These are phyloP conservation scores for Neofusicoccum umdonicola DNA, from an alignment of 2,329 filamentous ascomycete species.

Conservation along the genomic window DNA sequence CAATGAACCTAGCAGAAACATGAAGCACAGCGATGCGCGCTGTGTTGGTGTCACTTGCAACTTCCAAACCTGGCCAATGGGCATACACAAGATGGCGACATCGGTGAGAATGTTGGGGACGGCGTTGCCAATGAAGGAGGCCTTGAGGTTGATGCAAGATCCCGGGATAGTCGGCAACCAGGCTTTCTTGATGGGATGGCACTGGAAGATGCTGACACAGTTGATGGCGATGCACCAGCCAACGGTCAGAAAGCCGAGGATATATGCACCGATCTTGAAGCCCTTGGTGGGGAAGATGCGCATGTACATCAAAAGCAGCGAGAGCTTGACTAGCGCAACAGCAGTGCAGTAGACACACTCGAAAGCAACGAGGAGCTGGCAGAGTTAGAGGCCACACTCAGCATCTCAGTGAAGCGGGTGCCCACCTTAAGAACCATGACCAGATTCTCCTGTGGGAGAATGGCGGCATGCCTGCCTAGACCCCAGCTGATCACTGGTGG, in stretches of 20 bases:
- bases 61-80: conserved; percentile 48
- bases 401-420: not conserved
- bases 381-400: not conserved
- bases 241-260: conserved; percentile 45
- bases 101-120: conserved; percentile 50
- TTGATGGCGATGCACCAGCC: conserved; percentile 50
- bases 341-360: conserved; percentile 51
- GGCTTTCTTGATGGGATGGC: conserved; percentile 49
- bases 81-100: conserved; percentile 46
- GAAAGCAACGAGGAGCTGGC: conserved; percentile 46
- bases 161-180: conserved; percentile 49
- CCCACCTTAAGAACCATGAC: conserved; percentile 15
- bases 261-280: conserved; percentile 44
- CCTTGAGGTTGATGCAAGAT: conserved; percentile 50
- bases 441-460: conserved; percentile 7
- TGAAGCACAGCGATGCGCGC: conserved; percentile 45
- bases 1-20: conserved; percentile 49
- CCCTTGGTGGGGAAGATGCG: conserved; percentile 50
- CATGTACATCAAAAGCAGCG: conserved; percentile 53
- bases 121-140: conserved; percentile 52
- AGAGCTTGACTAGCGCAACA: conserved; percentile 51
- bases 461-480: conserved; percentile 21
- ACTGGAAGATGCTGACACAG: conserved; percentile 54
- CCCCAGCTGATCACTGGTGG: conserved; percentile 21
- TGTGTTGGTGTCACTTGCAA: conserved; percentile 45